A percentile compares a stretch with the other conserved stretches of the same genome.
Evolutionary conservation across 225 moss, liverwort and hornwort species (phyloP).

Genomic region (Lunularia cruciata): DNA sequence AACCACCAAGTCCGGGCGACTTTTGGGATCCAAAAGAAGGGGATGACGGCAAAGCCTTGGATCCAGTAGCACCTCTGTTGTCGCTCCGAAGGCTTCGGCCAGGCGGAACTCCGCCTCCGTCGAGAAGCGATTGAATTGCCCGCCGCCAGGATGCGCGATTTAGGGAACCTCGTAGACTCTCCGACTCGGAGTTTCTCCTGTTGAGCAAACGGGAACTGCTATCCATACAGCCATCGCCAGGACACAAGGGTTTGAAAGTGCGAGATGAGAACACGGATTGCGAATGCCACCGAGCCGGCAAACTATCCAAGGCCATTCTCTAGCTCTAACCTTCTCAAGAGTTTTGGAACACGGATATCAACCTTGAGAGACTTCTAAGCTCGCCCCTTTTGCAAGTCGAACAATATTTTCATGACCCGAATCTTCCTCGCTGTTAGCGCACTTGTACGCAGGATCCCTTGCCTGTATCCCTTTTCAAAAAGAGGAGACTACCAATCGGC

Average conservation of each 20-base stretch:
- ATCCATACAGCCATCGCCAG: conserved; percentile 14
- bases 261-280: conserved; percentile 20
- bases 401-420: conserved; percentile 4
- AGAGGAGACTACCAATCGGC: conserved; percentile 14
- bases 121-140: conserved; percentile 4
- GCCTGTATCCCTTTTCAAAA: conserved; percentile 7
- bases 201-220: conserved; percentile 6
- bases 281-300: conserved; percentile 31
- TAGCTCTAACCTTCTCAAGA: background rate
- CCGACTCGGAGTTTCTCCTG: conserved; percentile 18
- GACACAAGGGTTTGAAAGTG: conserved; percentile 11
- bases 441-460: conserved; percentile 15
- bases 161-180: background rate
- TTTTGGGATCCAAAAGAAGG: conserved; percentile 6
- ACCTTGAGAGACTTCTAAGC: background rate
- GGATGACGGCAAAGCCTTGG: background rate
- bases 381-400: background rate
- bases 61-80: background rate
- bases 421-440: conserved; percentile 6
- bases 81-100: conserved; percentile 8
- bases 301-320: conserved; percentile 40
- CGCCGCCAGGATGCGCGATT: background rate
- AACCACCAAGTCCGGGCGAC: conserved; percentile 8
- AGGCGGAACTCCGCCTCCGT: conserved; percentile 10
- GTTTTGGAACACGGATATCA: background rate